A percentile compares a stretch with the other conserved stretches of the same genome.
phyloP scores from a whole-genome alignment of 495 filamentous ascomycete genomes.

The Hyphodiscus hymeniophilus region DNA sequence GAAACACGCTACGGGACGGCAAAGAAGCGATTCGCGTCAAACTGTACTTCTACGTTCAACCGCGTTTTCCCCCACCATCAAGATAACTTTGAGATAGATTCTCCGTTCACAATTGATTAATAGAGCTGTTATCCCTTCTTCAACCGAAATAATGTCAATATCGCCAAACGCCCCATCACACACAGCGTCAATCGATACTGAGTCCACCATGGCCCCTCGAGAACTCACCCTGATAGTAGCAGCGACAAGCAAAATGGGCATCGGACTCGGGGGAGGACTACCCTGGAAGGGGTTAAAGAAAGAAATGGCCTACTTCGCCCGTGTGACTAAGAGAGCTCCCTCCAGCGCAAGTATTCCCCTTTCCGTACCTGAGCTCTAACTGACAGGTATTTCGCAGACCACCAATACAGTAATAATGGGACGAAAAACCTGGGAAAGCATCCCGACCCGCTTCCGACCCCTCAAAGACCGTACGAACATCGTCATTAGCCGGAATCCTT shows the following conservation, averaged over 20 bases:
- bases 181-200: not conserved
- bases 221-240: conserved; percentile 71
- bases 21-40: too few relatives aligned
- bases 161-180: not conserved
- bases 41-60: too few relatives aligned
- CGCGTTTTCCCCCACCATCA: too few relatives aligned
- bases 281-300: conserved; percentile 83
- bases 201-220: conserved; percentile 28
- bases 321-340: conserved; percentile 49
- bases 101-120: too few relatives aligned
- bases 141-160: conserved; percentile 1
- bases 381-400: conserved; percentile 2
- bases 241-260: conserved; percentile 71
- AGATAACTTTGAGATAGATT: too few relatives aligned
- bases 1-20: too few relatives aligned
- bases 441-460: conserved; percentile 70
- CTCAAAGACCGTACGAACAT: conserved; percentile 70
- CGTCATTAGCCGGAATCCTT: conserved; percentile 64
- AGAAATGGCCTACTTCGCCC: conserved; percentile 92
- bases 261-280: conserved; percentile 69
- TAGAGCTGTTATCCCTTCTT: too few relatives aligned
- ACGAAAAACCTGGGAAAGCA: conserved; percentile 87
- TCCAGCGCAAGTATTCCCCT: not conserved
- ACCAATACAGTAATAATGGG: conserved; percentile 91
- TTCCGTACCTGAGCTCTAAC: not conserved